Conservation (phyloP, 164 flowering plant genomes). For the Vitis cinerea region DNA sequence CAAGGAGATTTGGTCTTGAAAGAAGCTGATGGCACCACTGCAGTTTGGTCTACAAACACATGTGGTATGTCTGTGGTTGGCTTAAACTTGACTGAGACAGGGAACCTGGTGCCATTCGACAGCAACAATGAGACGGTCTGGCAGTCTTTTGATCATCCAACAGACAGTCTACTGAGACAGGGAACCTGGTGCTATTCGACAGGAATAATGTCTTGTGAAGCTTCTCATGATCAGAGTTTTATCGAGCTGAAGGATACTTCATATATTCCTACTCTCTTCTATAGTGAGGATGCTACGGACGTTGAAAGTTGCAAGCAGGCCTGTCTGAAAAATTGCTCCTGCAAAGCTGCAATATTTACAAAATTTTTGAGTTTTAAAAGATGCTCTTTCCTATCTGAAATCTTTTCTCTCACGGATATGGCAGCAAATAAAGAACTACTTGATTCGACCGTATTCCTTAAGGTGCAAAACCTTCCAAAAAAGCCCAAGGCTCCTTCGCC, state of each 20-base stretch:
- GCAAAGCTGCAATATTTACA: conserved; percentile 12
- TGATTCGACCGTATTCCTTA: conserved; percentile 1
- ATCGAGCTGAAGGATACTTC: not conserved
- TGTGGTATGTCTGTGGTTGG: no score
- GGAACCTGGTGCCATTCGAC: conserved; percentile 20
- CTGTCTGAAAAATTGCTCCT: conserved; percentile 20
- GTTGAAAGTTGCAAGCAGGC: conserved; percentile 10
- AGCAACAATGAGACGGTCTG: conserved; percentile 7
- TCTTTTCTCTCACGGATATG: not conserved
- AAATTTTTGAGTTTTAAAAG: not conserved
- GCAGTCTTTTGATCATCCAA: conserved; percentile 36
- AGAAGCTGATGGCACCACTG: not conserved
- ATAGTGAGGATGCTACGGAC: not conserved
- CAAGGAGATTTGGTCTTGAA: not conserved
- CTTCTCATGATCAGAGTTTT: not conserved
- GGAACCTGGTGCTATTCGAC: no score
- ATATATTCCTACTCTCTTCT: not conserved
- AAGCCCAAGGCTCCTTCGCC: no score
- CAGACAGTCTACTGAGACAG: conserved; percentile 20
- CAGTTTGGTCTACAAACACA: no score
- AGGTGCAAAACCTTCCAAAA: conserved; percentile 2
- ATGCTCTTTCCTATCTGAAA: not conserved
- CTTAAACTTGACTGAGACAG: conserved; percentile 18
- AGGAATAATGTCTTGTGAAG: not conserved
- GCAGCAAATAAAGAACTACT: no score